Conservation (phyloP, 2,329 filamentous ascomycete genomes). For the Septoria petroselini region DNA sequence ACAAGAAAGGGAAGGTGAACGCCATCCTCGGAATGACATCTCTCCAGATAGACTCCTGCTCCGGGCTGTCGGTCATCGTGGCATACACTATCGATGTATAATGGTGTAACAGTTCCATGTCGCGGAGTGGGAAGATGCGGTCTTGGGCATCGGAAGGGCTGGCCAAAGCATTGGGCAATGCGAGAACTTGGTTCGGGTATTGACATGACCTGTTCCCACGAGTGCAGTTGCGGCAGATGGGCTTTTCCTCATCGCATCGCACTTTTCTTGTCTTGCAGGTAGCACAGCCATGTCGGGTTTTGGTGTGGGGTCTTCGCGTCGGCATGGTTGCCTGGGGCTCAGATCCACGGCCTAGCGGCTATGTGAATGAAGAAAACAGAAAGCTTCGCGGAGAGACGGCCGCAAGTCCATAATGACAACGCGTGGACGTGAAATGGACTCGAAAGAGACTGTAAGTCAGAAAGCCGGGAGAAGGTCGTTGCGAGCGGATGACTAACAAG, state of each 20-base stretch:
- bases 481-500: too few relatives aligned
- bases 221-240: conserved; percentile 26
- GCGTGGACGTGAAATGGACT: too few relatives aligned
- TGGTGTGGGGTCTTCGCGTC: conserved; percentile 24
- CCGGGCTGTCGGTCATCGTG: conserved; percentile 17
- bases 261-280: conserved; percentile 27
- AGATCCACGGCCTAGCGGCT: too few relatives aligned
- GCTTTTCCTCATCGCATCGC: conserved; percentile 26
- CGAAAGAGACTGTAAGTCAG: too few relatives aligned
- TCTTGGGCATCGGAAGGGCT: conserved; percentile 13
- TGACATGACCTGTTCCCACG: conserved; percentile 24
- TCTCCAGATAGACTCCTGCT: conserved; percentile 20
- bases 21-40: conserved; percentile 21
- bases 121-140: conserved; percentile 22
- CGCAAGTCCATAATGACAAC: too few relatives aligned
- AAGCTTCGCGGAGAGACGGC: too few relatives aligned
- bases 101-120: conserved; percentile 30
- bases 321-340: background rate
- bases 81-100: conserved; percentile 22
- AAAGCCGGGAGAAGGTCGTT: too few relatives aligned
- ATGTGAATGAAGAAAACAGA: too few relatives aligned
- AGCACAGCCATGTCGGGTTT: conserved; percentile 26
- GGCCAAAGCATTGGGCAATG: conserved; percentile 12
- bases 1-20: conserved; percentile 23
- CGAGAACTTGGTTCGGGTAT: conserved; percentile 21